Percentiles rank a stretch among this genome's conserved stretches.
Conservation (phyloP, 371 early-diverging fungal species). For the Mortierella sp. region DNA sequence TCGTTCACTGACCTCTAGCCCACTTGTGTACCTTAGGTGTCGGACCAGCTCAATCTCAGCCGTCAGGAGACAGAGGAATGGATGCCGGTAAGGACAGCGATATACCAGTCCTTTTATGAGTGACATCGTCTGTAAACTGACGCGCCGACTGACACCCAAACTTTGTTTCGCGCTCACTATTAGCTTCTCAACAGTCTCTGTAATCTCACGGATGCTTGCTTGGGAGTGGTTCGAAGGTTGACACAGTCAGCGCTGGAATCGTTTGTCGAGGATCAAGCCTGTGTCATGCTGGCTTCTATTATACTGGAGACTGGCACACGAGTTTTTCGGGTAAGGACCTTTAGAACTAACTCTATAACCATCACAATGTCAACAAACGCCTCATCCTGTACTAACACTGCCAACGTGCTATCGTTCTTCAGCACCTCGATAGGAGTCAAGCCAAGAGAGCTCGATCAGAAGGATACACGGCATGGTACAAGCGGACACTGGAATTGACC, state of each 20-base stretch:
- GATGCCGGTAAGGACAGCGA: slow-evolving; percentile 34
- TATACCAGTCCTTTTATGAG: not conserved
- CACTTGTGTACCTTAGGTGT: slow-evolving; percentile 16
- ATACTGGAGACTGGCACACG: slow-evolving; percentile 29
- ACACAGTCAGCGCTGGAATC: not conserved
- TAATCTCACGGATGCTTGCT: slow-evolving; percentile 31
- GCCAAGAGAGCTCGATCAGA: slow-evolving; percentile 30
- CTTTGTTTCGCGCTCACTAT: not conserved
- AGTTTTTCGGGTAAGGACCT: slow-evolving; percentile 23
- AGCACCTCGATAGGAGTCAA: slow-evolving; percentile 41
- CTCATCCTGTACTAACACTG: not conserved
- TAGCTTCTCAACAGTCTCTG: slow-evolving; percentile 36
- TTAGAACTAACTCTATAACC: not conserved
- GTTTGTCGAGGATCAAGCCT: slow-evolving; percentile 16
- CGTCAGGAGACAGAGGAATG: slow-evolving; percentile 44
- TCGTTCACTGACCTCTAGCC: too few relatives aligned
- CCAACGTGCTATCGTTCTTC: not conserved
- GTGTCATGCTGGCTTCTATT: slow-evolving; percentile 26
- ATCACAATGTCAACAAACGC: not conserved
- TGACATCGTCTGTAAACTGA: not conserved
- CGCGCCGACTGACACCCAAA: not conserved
- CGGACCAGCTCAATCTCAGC: slow-evolving; percentile 23
- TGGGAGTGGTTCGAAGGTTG: slow-evolving; percentile 19
- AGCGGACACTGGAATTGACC: slow-evolving; percentile 27
- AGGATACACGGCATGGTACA: slow-evolving; percentile 32